Evolutionary conservation across 2,329 filamentous ascomycete genomes (phyloP).

Genomic region (Sporothrix pallida): DNA sequence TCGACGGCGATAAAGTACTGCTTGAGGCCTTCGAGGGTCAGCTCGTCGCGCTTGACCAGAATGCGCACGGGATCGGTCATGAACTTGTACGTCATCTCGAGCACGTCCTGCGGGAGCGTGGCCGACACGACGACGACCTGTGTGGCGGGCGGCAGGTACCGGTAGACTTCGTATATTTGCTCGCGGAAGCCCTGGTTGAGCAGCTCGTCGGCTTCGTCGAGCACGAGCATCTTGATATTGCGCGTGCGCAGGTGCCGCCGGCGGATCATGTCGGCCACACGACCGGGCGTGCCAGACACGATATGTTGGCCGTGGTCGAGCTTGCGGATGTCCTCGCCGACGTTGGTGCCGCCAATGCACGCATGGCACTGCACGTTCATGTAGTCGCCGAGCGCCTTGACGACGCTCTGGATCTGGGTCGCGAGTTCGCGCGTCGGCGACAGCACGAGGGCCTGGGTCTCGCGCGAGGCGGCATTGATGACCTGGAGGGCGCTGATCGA

Average conservation of each 20-base stretch:
- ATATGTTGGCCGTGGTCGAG: constrained; percentile 98
- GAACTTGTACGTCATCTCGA: constrained; percentile 99
- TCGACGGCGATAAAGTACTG: constrained; percentile 99
- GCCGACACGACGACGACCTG: constrained; percentile 98
- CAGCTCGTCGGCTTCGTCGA: constrained; percentile 66
- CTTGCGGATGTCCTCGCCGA: constrained; percentile 96
- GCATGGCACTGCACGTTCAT: constrained; percentile 99
- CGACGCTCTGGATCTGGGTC: constrained; percentile 96
- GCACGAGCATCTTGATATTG: constrained; percentile 68
- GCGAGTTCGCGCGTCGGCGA: constrained; percentile 96
- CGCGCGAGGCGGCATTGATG: constrained; percentile 89
- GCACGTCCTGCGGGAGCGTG: constrained; percentile 94
- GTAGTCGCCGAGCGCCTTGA: constrained; percentile 99
- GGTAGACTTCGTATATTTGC: constrained; percentile 99
- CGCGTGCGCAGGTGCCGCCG: constrained; percentile 62
- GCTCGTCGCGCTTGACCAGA: constrained; percentile 96
- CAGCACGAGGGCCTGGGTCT: constrained; percentile 92
- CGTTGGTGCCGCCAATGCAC: constrained; percentile 97
- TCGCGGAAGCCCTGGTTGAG: constrained; percentile 95
- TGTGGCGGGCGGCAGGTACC: constrained; percentile 92
- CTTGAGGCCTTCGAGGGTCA: constrained; percentile 96
- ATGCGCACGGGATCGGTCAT: constrained; percentile 98
- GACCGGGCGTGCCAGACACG: constrained; percentile 95
- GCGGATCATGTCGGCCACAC: constrained; percentile 74
- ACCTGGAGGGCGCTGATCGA: constrained; percentile 96